A percentile compares a stretch with the other conserved stretches of the same genome.
Conservation (phyloP, 257 asterid species). For the Echium plantagineum region DNA sequence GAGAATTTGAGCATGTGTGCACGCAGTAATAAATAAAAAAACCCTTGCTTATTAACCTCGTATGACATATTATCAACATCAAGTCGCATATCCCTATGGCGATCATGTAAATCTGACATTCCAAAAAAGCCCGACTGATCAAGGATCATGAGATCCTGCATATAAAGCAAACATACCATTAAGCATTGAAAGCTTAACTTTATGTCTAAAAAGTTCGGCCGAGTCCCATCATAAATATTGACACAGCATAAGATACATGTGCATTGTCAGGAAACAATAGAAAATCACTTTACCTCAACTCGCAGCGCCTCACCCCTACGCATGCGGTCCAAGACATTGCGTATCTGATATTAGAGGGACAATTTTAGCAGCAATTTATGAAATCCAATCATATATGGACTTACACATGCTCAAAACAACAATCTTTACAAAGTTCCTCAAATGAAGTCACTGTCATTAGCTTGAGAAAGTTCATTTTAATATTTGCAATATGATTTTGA, state of each 20-base stretch:
- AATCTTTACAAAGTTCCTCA: too few species aligned
- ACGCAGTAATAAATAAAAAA: neutral
- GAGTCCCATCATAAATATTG: constrained; percentile 1
- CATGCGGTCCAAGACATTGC: constrained; percentile 90
- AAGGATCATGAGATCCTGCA: constrained; percentile 35
- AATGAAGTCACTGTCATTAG: too few species aligned
- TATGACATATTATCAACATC: constrained; percentile 45
- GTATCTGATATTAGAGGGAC: constrained; percentile 41
- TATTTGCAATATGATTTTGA: too few species aligned
- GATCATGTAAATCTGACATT: constrained; percentile 33
- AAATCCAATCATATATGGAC: too few species aligned
- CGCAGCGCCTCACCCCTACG: constrained; percentile 87
- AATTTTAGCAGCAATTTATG: neutral
- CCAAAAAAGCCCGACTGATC: constrained; percentile 36
- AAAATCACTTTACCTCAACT: constrained; percentile 56
- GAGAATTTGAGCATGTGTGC: neutral
- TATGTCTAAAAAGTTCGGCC: neutral
- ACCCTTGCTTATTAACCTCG: constrained; percentile 18
- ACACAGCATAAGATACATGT: neutral
- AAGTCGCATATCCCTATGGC: constrained; percentile 43
- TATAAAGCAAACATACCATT: neutral
- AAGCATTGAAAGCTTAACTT: neutral
- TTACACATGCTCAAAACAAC: too few species aligned
- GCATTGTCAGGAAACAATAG: constrained; percentile 5
- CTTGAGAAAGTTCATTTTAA: too few species aligned